Evolutionary conservation across 768 basidiomycete genomes (phyloP), one percentile per base, ranked within the genome.

Genomic region (Tricholoma hemisulphureum): DNA sequence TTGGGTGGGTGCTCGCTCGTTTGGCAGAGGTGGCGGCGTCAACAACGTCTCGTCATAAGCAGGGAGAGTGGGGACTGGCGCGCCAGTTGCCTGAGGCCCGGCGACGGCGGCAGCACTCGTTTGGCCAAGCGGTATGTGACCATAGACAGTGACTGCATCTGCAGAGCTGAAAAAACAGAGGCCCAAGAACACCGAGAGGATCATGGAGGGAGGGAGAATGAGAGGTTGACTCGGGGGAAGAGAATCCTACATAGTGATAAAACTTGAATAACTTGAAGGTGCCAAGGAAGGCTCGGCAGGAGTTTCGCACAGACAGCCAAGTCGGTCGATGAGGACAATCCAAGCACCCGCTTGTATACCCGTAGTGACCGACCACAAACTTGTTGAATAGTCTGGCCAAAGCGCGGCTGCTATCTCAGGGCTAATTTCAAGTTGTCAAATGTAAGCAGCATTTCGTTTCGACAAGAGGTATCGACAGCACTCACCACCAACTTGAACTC

Each of bases 11-110:
- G 80, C 71, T 0, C 76, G 62, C 3, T 81, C 78, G 41, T 59
- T 69, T 1, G 84, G 83, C 4, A 83, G 62, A 1, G 80, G 64
- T 14, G 85, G 86, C 1, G 86, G 76, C 13, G 58, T 69, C 9
- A 88, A 73, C 3, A 74, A 58, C 0, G 80, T 80, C 45, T 77
- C 71, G 66, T 88, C 80, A 66, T 85, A 85, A 0, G 82, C 81
- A 3, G 83, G 78, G 4, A 73, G 63, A 13, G 10, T 45, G 8
- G 3, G 64, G 2, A 75, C 73, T 0, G 78, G 78, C 32, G 71
- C 73, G 16, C 66, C 63, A 3, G 74, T 61, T 26, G 71, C 67
- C 0, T 73, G 61, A 31, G 48, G 31, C 2, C 61, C 57, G 1
- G 53, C 11, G 1, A 50, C 49, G 8, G 56, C 45, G 16, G 58